Evolutionary conservation across 768 basidiomycete species (phyloP).

Genomic region (Kondoa malvinella): DNA sequence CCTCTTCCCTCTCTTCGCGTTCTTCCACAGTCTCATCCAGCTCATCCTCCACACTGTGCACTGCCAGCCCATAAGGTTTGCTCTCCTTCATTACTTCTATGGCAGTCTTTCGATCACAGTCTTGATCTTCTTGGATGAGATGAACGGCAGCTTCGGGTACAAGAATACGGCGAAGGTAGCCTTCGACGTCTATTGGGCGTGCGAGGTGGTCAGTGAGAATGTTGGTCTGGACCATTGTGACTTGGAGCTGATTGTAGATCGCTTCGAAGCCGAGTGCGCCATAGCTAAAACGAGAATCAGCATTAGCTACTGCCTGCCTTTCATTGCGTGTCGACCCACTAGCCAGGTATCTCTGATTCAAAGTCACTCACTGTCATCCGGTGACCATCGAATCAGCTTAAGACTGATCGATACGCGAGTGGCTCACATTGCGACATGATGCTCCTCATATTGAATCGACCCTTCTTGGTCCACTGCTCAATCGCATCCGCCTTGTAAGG

Average conservation of each 20-base stretch:
- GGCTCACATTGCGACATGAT: slow-evolving; percentile 45
- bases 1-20: neutral
- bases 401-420: slow-evolving; percentile 28
- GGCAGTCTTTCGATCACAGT: slow-evolving; percentile 20
- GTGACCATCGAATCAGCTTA: slow-evolving; percentile 31
- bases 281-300: slow-evolving; percentile 41
- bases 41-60: neutral
- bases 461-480: slow-evolving; percentile 5
- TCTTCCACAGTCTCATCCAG: neutral
- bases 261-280: slow-evolving; percentile 69
- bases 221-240: slow-evolving; percentile 43
- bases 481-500: neutral
- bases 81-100: neutral
- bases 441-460: slow-evolving; percentile 41
- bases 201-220: slow-evolving; percentile 35
- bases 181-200: slow-evolving; percentile 46
- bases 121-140: slow-evolving; percentile 62
- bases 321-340: slow-evolving; percentile 41
- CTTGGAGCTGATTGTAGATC: slow-evolving; percentile 57
- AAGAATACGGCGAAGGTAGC: slow-evolving; percentile 69
- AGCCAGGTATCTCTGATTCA: slow-evolving; percentile 75
- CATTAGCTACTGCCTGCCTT: neutral
- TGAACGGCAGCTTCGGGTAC: slow-evolving; percentile 69
- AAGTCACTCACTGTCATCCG: slow-evolving; percentile 49
- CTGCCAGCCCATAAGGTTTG: neutral